These are phyloP conservation scores for Ogataea trehaloabstinens DNA, from an alignment of 805 yeast species.

Conservation along the genomic window DNA sequence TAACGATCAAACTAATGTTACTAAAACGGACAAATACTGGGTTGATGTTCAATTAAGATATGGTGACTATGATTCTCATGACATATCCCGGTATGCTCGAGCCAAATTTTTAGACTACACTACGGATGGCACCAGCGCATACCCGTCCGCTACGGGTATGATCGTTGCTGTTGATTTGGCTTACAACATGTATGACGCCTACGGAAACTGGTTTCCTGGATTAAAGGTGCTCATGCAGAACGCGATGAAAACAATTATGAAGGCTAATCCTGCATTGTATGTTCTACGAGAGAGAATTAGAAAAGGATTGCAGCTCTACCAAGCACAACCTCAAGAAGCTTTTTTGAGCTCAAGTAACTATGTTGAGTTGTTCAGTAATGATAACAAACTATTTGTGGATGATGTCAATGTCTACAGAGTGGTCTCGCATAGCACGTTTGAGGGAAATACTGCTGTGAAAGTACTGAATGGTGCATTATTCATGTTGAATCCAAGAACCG, in stretches of 20 bases:
- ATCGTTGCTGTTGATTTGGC: slow-evolving; percentile 91
- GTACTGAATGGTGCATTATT: slow-evolving; percentile 93
- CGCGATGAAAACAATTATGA: slow-evolving; percentile 92
- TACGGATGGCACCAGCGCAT: slow-evolving; percentile 75
- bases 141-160: slow-evolving; percentile 92
- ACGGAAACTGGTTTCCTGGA: slow-evolving; percentile 98
- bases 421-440: slow-evolving; percentile 84
- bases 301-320: slow-evolving; percentile 90
- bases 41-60: slow-evolving; percentile 91
- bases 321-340: slow-evolving; percentile 91
- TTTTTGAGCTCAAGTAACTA: slow-evolving; percentile 85
- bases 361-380: slow-evolving; percentile 83
- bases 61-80: slow-evolving; percentile 98
- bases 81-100: slow-evolving; percentile 87
- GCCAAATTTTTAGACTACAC: slow-evolving; percentile 94
- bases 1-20: slow-evolving; percentile 60
- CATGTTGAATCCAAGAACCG: slow-evolving; percentile 85
- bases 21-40: slow-evolving; percentile 76
- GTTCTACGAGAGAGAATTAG: slow-evolving; percentile 92
- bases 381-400: slow-evolving; percentile 82
- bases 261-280: slow-evolving; percentile 87
- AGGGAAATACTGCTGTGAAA: slow-evolving; percentile 88
- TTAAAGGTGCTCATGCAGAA: slow-evolving; percentile 84
- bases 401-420: slow-evolving; percentile 94
- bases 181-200: slow-evolving; percentile 92